Evolutionary conservation across 2,329 filamentous ascomycete genomes (phyloP), one percentile per base, ranked within the genome.

Genomic region (Acephala macrosclerotiorum): DNA sequence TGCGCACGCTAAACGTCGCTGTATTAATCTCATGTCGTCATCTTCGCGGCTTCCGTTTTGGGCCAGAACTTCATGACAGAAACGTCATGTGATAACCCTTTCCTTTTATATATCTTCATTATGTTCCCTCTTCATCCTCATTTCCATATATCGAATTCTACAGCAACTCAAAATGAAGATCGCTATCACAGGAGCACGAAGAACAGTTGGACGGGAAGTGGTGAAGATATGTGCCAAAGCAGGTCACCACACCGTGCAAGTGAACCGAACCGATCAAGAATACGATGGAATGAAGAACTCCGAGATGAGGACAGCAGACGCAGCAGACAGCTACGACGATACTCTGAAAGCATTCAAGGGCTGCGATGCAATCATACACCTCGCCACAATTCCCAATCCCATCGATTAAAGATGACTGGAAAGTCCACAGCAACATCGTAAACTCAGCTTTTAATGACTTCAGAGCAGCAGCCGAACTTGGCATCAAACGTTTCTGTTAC

Each of bases 121-220:
- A n/a, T 22, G n/a, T 49, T 45, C 45, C 18, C 3, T 22, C 3
- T 49, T 22, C n/a, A 49, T 1, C 25, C n/a, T 49, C 45, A n/a
- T 9, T n/a, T 22, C 45, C 5, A 49, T 49, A n/a, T 22, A 49
- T 25, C n/a, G 45, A 49, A 22, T 8, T 22, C 18, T 49, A 8
- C n/a, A 22, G n/a, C 42, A 47, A 22, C 42, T 58, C 20, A 58
- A 58, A 35, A 59, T 59, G 57, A 59, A 59, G 22, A 59, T 59
- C 20, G 57, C 57, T 3, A 59, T 59, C 29, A 59, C 57, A 16
- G 57, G 36, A 45, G 57, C 57, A 12, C 36, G 36, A 25, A 36
- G 57, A 5, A 59, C 36, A 7, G 57, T 59, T n/a, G 57, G 57
- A 14, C 22, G 36, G 11, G 36, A 45, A 18, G 57, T 59, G 25